These are phyloP conservation scores for Hypholoma fasciculare DNA, from an alignment of 768 basidiomycete species.

Conservation along the genomic window DNA sequence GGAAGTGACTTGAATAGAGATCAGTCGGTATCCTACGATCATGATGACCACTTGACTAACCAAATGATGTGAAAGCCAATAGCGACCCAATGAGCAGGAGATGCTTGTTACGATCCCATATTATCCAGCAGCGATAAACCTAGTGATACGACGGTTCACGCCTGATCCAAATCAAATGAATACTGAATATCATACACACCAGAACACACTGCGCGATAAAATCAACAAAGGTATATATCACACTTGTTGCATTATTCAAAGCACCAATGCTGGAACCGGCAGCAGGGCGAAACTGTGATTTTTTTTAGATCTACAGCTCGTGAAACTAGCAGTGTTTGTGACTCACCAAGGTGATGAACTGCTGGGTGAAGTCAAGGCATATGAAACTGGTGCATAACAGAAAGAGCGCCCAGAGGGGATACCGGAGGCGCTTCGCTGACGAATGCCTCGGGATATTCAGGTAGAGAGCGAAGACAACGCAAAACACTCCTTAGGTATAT, in stretches of 20 bases:
- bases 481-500: not conserved
- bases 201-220: slow-evolving; percentile 5
- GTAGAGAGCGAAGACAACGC: slow-evolving; percentile 7
- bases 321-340: too few species aligned
- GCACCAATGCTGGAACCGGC: not conserved
- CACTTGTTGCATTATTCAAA: slow-evolving; percentile 2
- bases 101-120: slow-evolving; percentile 1
- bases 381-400: slow-evolving; percentile 4
- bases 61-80: slow-evolving; percentile 4
- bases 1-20: not conserved
- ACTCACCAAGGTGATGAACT: slow-evolving; percentile 10
- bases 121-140: slow-evolving; percentile 12
- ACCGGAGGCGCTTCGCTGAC: not conserved
- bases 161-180: not conserved
- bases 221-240: slow-evolving; percentile 8
- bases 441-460: not conserved
- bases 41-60: not conserved
- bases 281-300: not conserved
- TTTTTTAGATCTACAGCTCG: not conserved
- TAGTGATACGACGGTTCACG: not conserved
- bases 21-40: not conserved
- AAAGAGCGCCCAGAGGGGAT: slow-evolving; percentile 5
- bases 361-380: slow-evolving; percentile 4
- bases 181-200: not conserved
- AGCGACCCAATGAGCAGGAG: not conserved